phyloP scores from a whole-genome alignment of 768 basidiomycete species.

The Megacollybia marginata region DNA sequence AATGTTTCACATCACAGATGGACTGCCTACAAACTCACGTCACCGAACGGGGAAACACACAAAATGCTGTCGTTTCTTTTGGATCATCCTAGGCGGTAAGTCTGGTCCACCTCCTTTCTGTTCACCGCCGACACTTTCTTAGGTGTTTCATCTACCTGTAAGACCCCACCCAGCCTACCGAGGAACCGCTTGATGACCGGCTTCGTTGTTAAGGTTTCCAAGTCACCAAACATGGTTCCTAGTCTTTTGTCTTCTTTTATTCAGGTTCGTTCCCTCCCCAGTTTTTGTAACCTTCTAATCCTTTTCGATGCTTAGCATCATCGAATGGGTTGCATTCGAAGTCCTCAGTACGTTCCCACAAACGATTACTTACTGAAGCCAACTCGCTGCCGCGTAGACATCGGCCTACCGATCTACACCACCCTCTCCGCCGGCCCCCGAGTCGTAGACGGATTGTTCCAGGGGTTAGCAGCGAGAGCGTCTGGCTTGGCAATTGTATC shows the following conservation, averaged over 20 bases:
- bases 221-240: slow-evolving; percentile 75
- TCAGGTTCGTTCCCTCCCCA: slow-evolving; percentile 36
- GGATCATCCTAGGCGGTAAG: slow-evolving; percentile 65
- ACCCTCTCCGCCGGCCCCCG: slow-evolving; percentile 29
- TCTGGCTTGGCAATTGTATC: slow-evolving; percentile 46
- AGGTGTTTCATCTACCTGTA: slow-evolving; percentile 62
- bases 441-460: slow-evolving; percentile 41
- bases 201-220: slow-evolving; percentile 39
- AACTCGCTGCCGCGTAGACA: slow-evolving; percentile 19
- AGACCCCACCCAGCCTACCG: slow-evolving; percentile 3
- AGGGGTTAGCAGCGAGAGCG: slow-evolving; percentile 45
- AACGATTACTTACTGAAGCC: background rate
- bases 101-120: background rate
- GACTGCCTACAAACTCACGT: slow-evolving; percentile 45
- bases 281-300: background rate
- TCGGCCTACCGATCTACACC: slow-evolving; percentile 31
- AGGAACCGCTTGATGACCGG: too few species aligned
- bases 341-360: slow-evolving; percentile 38
- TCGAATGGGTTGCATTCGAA: slow-evolving; percentile 68
- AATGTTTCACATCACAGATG: slow-evolving; percentile 35
- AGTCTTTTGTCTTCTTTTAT: slow-evolving; percentile 40
- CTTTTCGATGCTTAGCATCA: slow-evolving; percentile 25
- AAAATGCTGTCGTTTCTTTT: slow-evolving; percentile 66
- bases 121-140: background rate
- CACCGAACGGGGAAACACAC: slow-evolving; percentile 30